Conservation (phyloP, 208 protist genomes). For the Leishmania martiniquensis region DNA sequence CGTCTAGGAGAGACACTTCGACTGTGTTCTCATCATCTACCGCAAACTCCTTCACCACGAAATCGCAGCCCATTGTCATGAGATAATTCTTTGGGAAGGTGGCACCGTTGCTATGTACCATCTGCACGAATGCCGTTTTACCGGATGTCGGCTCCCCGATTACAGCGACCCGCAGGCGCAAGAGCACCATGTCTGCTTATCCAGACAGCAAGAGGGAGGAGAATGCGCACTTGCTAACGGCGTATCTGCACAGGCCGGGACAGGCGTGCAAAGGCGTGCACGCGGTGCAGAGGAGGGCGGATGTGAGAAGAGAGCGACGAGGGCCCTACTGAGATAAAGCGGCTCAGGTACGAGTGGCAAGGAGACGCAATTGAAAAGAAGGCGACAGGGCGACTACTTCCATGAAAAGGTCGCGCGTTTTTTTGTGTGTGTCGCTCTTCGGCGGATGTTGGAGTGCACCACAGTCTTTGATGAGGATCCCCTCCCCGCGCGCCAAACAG, state of each 20-base stretch:
- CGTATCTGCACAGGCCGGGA: not conserved
- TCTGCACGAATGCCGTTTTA: conserved; percentile 93
- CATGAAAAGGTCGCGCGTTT: not conserved
- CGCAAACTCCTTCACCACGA: conserved; percentile 87
- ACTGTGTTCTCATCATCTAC: conserved; percentile 84
- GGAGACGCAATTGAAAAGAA: not conserved
- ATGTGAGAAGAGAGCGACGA: not conserved
- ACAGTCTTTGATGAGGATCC: not conserved
- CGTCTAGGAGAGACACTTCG: conserved; percentile 88
- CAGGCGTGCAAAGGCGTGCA: not conserved
- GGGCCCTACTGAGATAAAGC: not conserved
- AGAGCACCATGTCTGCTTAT: conserved; percentile 70
- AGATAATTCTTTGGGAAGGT: conserved; percentile 92
- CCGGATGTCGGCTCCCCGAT: conserved; percentile 88
- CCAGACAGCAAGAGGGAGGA: not conserved
- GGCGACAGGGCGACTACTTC: not conserved
- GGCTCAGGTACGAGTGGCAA: not conserved
- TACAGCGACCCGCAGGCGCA: conserved; percentile 86
- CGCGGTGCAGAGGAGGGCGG: not conserved
- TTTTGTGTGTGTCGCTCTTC: not conserved
- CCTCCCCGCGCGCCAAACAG: not conserved
- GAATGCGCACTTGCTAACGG: not conserved
- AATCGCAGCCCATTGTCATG: conserved; percentile 94
- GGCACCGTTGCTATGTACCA: conserved; percentile 88
- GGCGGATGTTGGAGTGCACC: not conserved